These are phyloP conservation scores for Monosporozyma unispora DNA, from an alignment of 805 yeast species.

Conservation along the genomic window DNA sequence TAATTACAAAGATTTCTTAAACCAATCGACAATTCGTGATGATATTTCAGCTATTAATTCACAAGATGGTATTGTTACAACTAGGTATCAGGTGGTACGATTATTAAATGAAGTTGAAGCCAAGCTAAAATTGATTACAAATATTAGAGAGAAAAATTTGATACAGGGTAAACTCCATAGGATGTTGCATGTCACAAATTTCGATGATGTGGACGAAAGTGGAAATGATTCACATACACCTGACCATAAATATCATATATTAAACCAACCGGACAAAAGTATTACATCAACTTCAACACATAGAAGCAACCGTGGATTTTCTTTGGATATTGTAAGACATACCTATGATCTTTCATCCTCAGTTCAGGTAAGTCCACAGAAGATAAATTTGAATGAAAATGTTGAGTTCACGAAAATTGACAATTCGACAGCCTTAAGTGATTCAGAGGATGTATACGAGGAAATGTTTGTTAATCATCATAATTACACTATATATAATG, in stretches of 20 bases:
- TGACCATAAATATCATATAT: background rate
- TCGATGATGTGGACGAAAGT: background rate
- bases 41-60: background rate
- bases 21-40: background rate
- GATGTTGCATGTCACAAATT: background rate
- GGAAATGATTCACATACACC: background rate
- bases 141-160: background rate
- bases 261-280: background rate
- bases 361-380: background rate
- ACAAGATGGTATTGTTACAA: background rate
- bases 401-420: slow-evolving; percentile 5
- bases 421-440: background rate
- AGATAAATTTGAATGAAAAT: slow-evolving; percentile 2
- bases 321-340: slow-evolving; percentile 15
- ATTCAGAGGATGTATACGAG: background rate
- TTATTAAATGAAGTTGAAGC: background rate
- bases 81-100: background rate
- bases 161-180: background rate
- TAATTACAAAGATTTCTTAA: background rate
- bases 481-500: background rate
- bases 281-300: background rate
- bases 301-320: slow-evolving; percentile 13
- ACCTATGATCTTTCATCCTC: background rate
- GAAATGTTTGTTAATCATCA: background rate
- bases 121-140: background rate